Conservation (phyloP, 2,329 filamentous ascomycete species). For the Orbilia brochopaga region DNA sequence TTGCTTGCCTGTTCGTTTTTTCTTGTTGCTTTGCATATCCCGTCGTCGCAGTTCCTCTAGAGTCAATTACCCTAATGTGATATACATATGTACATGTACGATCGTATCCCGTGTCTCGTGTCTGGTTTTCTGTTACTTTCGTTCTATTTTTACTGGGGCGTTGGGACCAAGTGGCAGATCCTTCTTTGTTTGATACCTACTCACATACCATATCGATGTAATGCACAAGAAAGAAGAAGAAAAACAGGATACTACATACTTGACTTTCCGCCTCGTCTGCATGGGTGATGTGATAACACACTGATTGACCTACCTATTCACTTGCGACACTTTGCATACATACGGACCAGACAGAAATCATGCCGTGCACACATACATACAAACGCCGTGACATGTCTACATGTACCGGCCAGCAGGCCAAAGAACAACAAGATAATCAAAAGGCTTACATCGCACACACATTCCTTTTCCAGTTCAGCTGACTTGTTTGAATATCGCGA, state of each 20-base stretch:
- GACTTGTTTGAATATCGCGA: neutral
- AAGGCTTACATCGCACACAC: neutral
- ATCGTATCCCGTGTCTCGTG: too few relatives aligned
- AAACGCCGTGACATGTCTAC: too few relatives aligned
- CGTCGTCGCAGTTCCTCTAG: neutral
- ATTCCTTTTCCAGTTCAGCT: slow-evolving; percentile 4
- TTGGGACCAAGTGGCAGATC: slow-evolving; percentile 4
- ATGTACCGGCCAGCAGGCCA: neutral
- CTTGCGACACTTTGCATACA: neutral
- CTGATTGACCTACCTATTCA: neutral
- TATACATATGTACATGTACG: neutral
- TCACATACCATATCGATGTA: neutral
- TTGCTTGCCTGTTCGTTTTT: neutral
- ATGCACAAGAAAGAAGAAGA: neutral
- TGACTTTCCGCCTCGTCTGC: neutral
- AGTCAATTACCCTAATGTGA: neutral
- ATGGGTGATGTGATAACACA: neutral
- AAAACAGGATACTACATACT: neutral
- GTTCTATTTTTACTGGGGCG: neutral
- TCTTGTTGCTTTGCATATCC: neutral
- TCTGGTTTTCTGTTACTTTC: neutral
- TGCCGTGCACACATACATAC: too few relatives aligned
- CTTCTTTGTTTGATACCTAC: neutral
- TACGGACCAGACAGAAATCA: too few relatives aligned
- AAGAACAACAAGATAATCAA: neutral